Evolutionary conservation across 176 grass and related monocot species (phyloP).

Genomic region (Triticum monococcum): DNA sequence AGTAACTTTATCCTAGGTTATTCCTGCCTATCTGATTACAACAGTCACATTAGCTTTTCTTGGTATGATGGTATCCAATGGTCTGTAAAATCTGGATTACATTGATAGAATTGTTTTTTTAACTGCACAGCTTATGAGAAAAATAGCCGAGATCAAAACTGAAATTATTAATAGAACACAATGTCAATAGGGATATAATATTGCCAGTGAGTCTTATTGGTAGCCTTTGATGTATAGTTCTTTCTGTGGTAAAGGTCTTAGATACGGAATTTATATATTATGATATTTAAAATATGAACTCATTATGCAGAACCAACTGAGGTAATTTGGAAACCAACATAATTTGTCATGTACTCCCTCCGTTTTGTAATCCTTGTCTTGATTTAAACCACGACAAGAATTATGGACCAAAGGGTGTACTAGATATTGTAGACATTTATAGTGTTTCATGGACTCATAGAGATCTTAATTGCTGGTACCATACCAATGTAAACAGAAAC

Average conservation of each 20-base stretch:
- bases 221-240: background rate
- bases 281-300: too few species aligned
- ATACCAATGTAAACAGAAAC: too few species aligned
- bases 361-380: too few species aligned
- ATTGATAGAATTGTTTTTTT: background rate
- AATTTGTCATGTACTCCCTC: too few species aligned
- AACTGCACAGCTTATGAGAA: background rate
- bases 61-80: background rate
- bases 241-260: background rate
- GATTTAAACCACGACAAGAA: too few species aligned
- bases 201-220: background rate
- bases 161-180: background rate
- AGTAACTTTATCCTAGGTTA: background rate
- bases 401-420: too few species aligned
- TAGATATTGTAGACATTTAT: too few species aligned
- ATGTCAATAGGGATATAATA: background rate
- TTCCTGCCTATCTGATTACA: slow-evolving; percentile 3
- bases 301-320: too few species aligned
- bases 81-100: background rate
- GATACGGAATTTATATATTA: too few species aligned
- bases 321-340: too few species aligned
- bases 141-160: background rate
- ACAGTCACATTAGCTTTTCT: background rate
- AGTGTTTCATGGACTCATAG: too few species aligned
- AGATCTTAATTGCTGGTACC: too few species aligned